Percentiles rank a stretch among this genome's conserved stretches.
Evolutionary conservation across 2,329 filamentous ascomycete species (phyloP).

Genomic region (Stachybotrys elegans): DNA sequence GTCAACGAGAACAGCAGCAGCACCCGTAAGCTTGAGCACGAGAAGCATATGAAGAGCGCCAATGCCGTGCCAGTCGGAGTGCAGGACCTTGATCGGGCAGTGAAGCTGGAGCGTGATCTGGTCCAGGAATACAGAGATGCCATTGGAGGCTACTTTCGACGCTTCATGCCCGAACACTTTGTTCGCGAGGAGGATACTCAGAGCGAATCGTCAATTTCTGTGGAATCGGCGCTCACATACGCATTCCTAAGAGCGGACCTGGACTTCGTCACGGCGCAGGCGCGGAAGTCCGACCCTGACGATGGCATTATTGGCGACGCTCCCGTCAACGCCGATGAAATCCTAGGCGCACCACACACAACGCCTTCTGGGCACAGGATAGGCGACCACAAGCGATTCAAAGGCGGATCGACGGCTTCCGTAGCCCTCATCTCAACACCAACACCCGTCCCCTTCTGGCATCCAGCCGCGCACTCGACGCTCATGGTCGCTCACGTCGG

Average conservation of each 20-base stretch:
- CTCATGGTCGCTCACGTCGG: conserved; percentile 87
- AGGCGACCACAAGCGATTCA: conserved; percentile 73
- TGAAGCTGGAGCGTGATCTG: conserved; percentile 64
- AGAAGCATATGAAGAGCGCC: conserved; percentile 16
- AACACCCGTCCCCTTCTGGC: conserved; percentile 90
- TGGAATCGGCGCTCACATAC: conserved; percentile 80
- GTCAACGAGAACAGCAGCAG: conserved; percentile 28
- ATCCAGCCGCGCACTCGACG: conserved; percentile 79
- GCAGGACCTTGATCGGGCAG: conserved; percentile 55
- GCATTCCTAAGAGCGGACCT: conserved; percentile 91
- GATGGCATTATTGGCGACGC: conserved; percentile 67
- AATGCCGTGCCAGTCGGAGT: conserved; percentile 41
- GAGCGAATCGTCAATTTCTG: conserved; percentile 43
- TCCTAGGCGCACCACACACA: conserved; percentile 59
- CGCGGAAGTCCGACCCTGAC: conserved; percentile 69
- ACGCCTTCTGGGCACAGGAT: conserved; percentile 58
- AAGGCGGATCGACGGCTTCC: conserved; percentile 89
- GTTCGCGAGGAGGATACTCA: conserved; percentile 28
- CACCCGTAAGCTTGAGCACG: conserved; percentile 29
- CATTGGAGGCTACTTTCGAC: conserved; percentile 89
- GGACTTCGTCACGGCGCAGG: conserved; percentile 89
- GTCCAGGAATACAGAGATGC: conserved; percentile 75
- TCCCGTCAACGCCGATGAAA: conserved; percentile 79
- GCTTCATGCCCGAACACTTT: conserved; percentile 82
- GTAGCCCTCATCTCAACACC: conserved; percentile 88